phyloP scores from a whole-genome alignment of 2,329 filamentous ascomycete genomes.

The Alternaria triticimaculans region DNA sequence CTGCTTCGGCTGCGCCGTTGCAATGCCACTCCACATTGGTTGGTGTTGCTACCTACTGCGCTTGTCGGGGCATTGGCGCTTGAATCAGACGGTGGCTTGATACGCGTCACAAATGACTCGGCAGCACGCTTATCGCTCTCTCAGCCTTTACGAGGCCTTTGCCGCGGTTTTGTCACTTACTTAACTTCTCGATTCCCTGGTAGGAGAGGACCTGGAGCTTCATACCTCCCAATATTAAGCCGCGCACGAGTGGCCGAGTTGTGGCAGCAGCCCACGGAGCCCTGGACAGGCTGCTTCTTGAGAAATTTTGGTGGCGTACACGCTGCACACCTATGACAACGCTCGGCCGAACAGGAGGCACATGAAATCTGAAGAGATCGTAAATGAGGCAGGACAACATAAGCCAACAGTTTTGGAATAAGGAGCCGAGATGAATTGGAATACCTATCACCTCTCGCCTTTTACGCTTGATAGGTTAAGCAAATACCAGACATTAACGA shows the following conservation, averaged over 20 bases:
- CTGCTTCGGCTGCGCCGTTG: slow-evolving; percentile 5
- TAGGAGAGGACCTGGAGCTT: background rate
- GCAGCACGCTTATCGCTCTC: background rate
- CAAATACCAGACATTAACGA: background rate
- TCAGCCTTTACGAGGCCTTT: background rate
- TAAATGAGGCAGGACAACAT: background rate
- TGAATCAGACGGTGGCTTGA: slow-evolving; percentile 7
- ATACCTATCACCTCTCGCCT: background rate
- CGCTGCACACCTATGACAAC: background rate
- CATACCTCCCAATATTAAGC: background rate
- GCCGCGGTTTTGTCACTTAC: background rate
- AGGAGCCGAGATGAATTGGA: background rate
- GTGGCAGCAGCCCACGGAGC: background rate
- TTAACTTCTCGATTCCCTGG: background rate
- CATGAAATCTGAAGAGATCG: background rate
- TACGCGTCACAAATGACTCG: slow-evolving; percentile 1
- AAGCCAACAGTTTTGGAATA: background rate
- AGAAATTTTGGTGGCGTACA: background rate
- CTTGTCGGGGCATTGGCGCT: slow-evolving; percentile 11
- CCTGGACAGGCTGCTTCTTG: background rate
- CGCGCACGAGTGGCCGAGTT: background rate
- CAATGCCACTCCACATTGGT: slow-evolving; percentile 12
- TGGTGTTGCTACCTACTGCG: slow-evolving; percentile 13
- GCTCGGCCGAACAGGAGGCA: background rate
- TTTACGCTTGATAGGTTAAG: background rate